phyloP scores from a whole-genome alignment of 1,139 yeast species.

The Citeromyces hawaiiensis region DNA sequence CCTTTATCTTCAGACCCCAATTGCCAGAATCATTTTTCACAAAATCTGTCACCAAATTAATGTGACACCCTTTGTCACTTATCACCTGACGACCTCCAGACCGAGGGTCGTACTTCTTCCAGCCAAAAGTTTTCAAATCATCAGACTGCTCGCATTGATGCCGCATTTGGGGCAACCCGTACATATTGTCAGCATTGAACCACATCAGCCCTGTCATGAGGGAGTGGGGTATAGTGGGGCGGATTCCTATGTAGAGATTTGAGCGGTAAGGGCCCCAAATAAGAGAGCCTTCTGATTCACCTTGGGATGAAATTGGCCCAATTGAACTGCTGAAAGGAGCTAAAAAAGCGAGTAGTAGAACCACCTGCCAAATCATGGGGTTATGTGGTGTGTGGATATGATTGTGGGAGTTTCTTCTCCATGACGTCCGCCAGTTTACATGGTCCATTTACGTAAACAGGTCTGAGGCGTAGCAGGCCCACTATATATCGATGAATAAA shows the following conservation, averaged over 20 bases:
- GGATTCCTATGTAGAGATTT: constrained; percentile 70
- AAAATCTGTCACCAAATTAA: constrained; percentile 58
- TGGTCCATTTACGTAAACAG: no score
- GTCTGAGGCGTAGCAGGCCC: no score
- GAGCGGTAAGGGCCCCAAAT: constrained; percentile 94
- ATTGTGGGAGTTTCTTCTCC: no score
- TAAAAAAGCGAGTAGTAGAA: not conserved
- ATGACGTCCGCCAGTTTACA: no score
- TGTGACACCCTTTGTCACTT: constrained; percentile 48
- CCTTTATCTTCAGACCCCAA: constrained; percentile 66
- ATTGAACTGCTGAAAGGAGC: not conserved
- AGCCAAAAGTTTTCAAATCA: constrained; percentile 63
- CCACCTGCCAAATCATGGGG: not conserved
- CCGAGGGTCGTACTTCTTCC: constrained; percentile 82
- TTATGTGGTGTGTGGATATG: not conserved
- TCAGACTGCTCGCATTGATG: constrained; percentile 75
- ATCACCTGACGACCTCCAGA: constrained; percentile 75
- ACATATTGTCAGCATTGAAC: constrained; percentile 56
- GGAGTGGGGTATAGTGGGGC: constrained; percentile 72
- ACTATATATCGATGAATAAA: no score
- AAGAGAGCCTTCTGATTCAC: constrained; percentile 19
- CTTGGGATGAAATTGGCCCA: not conserved
- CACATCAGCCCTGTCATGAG: constrained; percentile 79
- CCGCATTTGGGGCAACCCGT: constrained; percentile 50
- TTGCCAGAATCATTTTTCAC: constrained; percentile 63